Evolutionary conservation across 2,329 filamentous ascomycete species (phyloP), one percentile per base, ranked within the genome.

Genomic region (Hypoxylon sp.): DNA sequence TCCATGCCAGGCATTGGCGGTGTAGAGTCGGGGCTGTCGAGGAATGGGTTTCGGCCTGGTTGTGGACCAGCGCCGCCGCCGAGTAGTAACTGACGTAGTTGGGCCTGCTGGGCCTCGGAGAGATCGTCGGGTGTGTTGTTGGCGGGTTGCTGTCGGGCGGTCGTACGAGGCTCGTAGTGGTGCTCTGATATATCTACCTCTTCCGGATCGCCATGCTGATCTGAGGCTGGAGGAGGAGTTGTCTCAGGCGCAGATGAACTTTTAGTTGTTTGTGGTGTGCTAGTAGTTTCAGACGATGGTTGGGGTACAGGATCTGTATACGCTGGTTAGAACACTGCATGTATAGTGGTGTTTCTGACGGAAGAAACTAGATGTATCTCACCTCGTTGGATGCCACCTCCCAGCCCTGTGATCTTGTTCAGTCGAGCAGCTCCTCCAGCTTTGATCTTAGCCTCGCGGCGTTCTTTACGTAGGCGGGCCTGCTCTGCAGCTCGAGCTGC

Each of bases 131-230:
- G 75, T 22, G 78, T 74, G 66, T 81, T 77, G 58, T 77, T 70
- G 33, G 79, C 29, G 6, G 54, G 73, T 57, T 83, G 75, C 58
- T 82, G 75, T 58, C 82, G 80, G 22, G 81, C 74, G 44, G 83
- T 82, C 9, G 81, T 80, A 24, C 82, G 80, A 1, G 90, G 90
- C 35, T 85, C 80, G 80, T 91, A 92, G 80, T 86, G 90, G 80
- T 92, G 91, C 71, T 91, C 81, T n/a, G 91, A 92, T 73, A 95
- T 94, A 78, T 94, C 92, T 70, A 93, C 86, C 79, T 94, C 92
- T 4, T 90, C 91, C 5, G 92, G 92, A 74, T 93, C 91, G 63
- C 85, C 88, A 74, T 86, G 81, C 29, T 79, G 77, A 22, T 78
- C 71, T 29, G 76, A 57, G 6, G 77, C 46, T 42, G 75, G 54